These are phyloP conservation scores for Herpomyces periplanetae DNA, from an alignment of 2,329 filamentous ascomycete species.

Conservation along the genomic window DNA sequence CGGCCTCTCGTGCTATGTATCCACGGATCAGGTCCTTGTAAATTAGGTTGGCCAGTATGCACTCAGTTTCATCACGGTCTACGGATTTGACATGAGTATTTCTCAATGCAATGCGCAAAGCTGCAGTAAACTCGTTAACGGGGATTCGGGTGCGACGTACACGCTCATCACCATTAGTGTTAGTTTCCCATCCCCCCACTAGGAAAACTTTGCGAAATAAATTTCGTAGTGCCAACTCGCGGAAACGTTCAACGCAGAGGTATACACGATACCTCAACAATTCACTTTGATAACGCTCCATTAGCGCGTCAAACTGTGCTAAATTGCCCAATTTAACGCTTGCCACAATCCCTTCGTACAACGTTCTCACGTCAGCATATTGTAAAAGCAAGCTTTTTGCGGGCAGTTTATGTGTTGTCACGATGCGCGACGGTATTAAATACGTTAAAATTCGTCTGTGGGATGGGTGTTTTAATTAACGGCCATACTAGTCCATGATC, in stretches of 20 bases:
- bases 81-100: conserved; percentile 16
- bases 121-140: conserved; percentile 45
- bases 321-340: conserved; percentile 56
- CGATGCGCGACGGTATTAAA: conserved; percentile 59
- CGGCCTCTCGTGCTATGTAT: conserved; percentile 66
- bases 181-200: conserved; percentile 36
- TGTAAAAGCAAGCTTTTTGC: conserved; percentile 25
- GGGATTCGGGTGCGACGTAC: conserved; percentile 33
- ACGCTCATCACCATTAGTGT: conserved; percentile 25
- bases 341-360: conserved; percentile 35
- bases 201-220: conserved; percentile 68
- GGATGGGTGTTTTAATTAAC: conserved; percentile 3
- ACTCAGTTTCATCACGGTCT: conserved; percentile 78
- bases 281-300: conserved; percentile 47
- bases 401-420: conserved; percentile 56
- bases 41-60: conserved; percentile 72
- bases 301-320: conserved; percentile 38
- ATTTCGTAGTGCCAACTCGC: conserved; percentile 69
- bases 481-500: conserved; percentile 3
- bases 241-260: conserved; percentile 57
- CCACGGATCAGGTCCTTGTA: conserved; percentile 98
- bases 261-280: conserved; percentile 82
- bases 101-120: conserved; percentile 28
- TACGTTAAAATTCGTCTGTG: conserved; percentile 57
- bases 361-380: conserved; percentile 30